Base-by-base conservation (phyloP, 345 rosid species). In the Euclidium syriacum region DNA sequence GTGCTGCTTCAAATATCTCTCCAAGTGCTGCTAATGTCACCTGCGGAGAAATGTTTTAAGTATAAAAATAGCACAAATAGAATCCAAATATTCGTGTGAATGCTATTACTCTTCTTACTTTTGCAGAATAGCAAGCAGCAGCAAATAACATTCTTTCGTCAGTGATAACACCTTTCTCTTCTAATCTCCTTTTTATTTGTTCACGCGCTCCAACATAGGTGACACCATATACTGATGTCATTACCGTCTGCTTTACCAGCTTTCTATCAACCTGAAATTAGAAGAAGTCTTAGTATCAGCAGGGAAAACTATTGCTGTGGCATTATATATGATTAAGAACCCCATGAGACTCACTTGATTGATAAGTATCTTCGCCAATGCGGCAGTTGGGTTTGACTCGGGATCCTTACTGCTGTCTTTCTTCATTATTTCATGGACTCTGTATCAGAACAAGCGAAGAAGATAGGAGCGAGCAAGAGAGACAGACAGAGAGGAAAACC, bases 161-260 rank as follows among this genome's bases (percentile, higher is more conserved):
- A 17, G 86, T 81, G 67, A 94, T 83, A 52, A 67, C 84, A 56
- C 95, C 97, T 72, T 86, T 85, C 80, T 90, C 97, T 83, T 84
- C 84, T 70, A 94, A 80, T 76, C 97, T 84, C 79, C 80, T 79
- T 79, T 85, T 87, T 77, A 90, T 94, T 68, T 94, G 99, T 59
- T 94, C 97, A 49, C 99, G 96, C 30, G 99, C 99, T 26, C 99
- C 99, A 40, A 85, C 83, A 79, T 76, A 94, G 42, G 99, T 94
- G 52, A 94, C 99, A 65, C 97, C 99, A 85, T 94, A 94, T 33
- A 94, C 99, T 65, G 99, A 94, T 55, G 99, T 94, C 99, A 94
- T 94, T 70, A 94, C 99, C 0, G 99, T 94, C 70, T 94, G 99
- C 65, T 90, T 90, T 41, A 94, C 97, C 70, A 94, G 70, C 77